Evolutionary conservation across 148 eudicot species (phyloP).

Genomic region (Heliamphora exappendiculata): DNA sequence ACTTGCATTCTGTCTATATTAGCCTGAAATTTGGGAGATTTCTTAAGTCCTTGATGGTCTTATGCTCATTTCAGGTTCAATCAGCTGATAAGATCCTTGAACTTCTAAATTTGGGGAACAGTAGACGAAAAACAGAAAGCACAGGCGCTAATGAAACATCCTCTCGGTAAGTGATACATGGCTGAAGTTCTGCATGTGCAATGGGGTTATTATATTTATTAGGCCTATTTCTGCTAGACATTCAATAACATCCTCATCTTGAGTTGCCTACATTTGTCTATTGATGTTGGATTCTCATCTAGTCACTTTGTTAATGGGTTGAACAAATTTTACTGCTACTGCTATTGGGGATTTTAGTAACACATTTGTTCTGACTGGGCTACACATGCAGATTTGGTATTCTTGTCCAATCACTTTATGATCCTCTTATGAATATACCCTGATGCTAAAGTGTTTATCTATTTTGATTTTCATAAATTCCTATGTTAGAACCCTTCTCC

Average conservation of each 20-base stretch:
- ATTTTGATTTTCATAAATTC: neutral
- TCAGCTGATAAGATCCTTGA: slow-evolving; percentile 83
- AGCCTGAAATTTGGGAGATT: neutral
- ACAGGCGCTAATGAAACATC: slow-evolving; percentile 77
- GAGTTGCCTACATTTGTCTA: neutral
- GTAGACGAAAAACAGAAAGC: slow-evolving; percentile 83
- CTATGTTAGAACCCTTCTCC: neutral
- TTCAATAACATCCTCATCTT: neutral
- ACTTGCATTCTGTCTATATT: neutral
- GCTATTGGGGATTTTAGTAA: neutral
- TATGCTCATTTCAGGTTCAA: slow-evolving; percentile 47
- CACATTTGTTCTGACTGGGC: neutral
- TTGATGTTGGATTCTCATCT: neutral
- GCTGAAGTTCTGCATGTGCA: neutral
- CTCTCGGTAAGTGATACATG: slow-evolving; percentile 54
- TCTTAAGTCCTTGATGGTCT: slow-evolving; percentile 1
- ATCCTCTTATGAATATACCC: neutral
- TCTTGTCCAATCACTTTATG: neutral
- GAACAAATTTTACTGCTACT: neutral
- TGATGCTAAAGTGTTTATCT: neutral
- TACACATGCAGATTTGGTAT: neutral
- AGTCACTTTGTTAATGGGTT: neutral
- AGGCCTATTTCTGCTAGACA: neutral
- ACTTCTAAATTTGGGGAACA: slow-evolving; percentile 74
- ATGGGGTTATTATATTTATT: neutral